Evolutionary conservation across 1,139 yeast species (phyloP).

Genomic region (Sugiyamaella paludigena): DNA sequence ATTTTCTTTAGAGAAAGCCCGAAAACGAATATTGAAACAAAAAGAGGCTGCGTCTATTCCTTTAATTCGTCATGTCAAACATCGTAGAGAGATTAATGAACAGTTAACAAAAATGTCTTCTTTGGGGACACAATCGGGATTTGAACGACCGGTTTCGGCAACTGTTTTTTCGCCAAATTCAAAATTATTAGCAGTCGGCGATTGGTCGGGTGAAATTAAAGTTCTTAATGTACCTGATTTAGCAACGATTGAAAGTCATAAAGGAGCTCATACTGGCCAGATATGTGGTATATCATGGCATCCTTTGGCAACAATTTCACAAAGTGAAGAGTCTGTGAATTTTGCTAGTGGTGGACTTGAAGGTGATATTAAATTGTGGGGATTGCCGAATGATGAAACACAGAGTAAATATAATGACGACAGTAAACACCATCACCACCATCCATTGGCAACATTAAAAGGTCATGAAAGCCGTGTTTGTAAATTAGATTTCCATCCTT

Average conservation of each 20-base stretch:
- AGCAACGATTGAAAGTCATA: slow-evolving; percentile 33
- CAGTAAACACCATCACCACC: slow-evolving; percentile 7
- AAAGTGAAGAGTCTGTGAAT: slow-evolving; percentile 21
- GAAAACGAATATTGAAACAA: slow-evolving; percentile 43
- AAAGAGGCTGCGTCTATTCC: slow-evolving; percentile 25
- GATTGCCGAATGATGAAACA: slow-evolving; percentile 19
- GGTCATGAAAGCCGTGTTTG: slow-evolving; percentile 61
- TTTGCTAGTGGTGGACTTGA: slow-evolving; percentile 66
- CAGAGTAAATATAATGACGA: not conserved
- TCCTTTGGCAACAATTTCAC: slow-evolving; percentile 32
- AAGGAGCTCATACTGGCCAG: slow-evolving; percentile 56
- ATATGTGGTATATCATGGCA: slow-evolving; percentile 72
- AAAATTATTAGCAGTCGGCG: slow-evolving; percentile 57
- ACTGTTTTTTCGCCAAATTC: slow-evolving; percentile 48
- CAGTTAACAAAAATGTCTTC: slow-evolving; percentile 46
- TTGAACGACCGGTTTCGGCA: slow-evolving; percentile 65
- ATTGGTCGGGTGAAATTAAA: slow-evolving; percentile 79
- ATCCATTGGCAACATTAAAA: slow-evolving; percentile 27
- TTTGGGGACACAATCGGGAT: slow-evolving; percentile 67
- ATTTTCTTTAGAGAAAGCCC: slow-evolving; percentile 50
- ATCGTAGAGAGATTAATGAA: slow-evolving; percentile 48
- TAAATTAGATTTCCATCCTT: slow-evolving; percentile 65
- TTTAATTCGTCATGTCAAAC: slow-evolving; percentile 39
- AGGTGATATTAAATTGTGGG: slow-evolving; percentile 54
- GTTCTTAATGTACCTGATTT: slow-evolving; percentile 47